phyloP scores from a whole-genome alignment of 352 stramenopile genomes.

The Phytophthora sojae region DNA sequence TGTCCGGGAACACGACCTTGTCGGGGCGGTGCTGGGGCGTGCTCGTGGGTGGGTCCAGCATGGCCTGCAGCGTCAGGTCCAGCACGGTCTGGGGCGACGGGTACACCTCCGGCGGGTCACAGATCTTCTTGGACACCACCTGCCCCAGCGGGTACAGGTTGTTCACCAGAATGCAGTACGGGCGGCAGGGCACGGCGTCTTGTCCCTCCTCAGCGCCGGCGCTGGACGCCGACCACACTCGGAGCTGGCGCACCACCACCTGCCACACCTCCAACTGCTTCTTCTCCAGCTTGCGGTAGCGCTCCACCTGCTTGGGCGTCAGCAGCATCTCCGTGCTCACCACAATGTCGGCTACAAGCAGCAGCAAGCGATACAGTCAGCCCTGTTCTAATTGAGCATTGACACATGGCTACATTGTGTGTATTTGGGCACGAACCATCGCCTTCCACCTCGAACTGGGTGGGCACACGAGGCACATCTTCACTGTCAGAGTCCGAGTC shows the following conservation, averaged over 20 bases:
- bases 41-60: slow-evolving; percentile 76
- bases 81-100: slow-evolving; percentile 74
- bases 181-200: slow-evolving; percentile 75
- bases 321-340: slow-evolving; percentile 81
- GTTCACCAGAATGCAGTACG: slow-evolving; percentile 89
- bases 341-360: slow-evolving; percentile 64
- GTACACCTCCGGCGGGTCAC: slow-evolving; percentile 82
- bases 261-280: slow-evolving; percentile 89
- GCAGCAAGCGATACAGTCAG: slow-evolving; percentile 6
- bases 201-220: slow-evolving; percentile 56
- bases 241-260: slow-evolving; percentile 87
- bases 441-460: slow-evolving; percentile 83
- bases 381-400: neutral
- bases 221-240: slow-evolving; percentile 87
- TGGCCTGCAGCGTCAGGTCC: slow-evolving; percentile 75
- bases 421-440: slow-evolving; percentile 56
- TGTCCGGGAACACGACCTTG: slow-evolving; percentile 89
- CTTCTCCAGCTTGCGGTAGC: slow-evolving; percentile 76
- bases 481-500: slow-evolving; percentile 70
- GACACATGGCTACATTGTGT: slow-evolving; percentile 8
- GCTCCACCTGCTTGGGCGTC: slow-evolving; percentile 64
- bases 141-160: slow-evolving; percentile 88
- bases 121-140: slow-evolving; percentile 89
- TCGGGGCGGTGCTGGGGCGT: slow-evolving; percentile 85
- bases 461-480: slow-evolving; percentile 69